Base-by-base conservation (phyloP, 1,139 yeast species). In the Debaryomyces subglobosus region DNA sequence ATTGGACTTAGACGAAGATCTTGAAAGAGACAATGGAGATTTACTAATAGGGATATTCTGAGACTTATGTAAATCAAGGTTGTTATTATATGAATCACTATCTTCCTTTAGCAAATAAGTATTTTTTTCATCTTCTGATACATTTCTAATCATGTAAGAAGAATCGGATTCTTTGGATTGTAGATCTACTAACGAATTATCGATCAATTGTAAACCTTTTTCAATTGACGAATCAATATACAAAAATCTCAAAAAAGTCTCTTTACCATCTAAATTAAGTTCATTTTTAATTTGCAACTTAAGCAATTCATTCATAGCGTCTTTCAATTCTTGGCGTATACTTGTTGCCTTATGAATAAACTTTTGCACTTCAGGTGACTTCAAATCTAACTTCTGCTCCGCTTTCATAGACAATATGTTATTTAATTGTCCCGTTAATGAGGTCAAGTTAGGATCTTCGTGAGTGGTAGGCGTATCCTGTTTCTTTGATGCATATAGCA, bases 161-260 rank as follows among this genome's bases (percentile, higher is more conserved):
- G 44, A 30, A 35, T 16, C 42, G 42, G 20, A 44, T 24, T 48
- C 39, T 32, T 21, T 43, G n/a, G 51, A 55, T 8, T 55, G 61
- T 5, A 52, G 58, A n/a, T 62, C 62, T 6, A 53, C 62, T 38
- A 72, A 64, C 1, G 71, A 67, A 24, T 61, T 62, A 53, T 74
- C 80, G 51, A 86, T 70, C 53, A 86, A 67, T 51, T 77, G 74
- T 37, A 85, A 61, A 1, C 89, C 89, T 56, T 82, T 84, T 54
- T 84, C 87, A 46, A 87, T 75, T 9, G 91, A 82, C 8, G 86
- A 81, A 63, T 86, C 91, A 48, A 86, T 74, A 52, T 83, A 79
- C 50, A 89, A 82, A 53, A 86, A 78, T 54, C 90, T 72, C 34
- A 87, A 76, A 47, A 87, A 69, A 0, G 89, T 82, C 59, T 86